Evolutionary conservation across 1,284 basidiomycete genomes (phyloP).

Genomic region (Schizopora paradoxa): DNA sequence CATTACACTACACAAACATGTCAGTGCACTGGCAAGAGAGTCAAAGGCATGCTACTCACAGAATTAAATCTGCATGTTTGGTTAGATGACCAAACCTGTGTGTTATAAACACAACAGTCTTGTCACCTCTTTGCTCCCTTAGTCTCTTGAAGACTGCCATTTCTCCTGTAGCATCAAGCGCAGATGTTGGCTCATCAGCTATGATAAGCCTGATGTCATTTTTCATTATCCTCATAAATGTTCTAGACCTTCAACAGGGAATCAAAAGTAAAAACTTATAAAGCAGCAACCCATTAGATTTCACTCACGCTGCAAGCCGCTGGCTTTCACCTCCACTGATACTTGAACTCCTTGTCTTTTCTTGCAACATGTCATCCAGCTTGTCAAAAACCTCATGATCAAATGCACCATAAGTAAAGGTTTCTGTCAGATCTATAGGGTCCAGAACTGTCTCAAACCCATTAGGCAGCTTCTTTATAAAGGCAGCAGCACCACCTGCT

Average conservation of each 20-base stretch:
- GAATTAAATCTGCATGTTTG: slow-evolving; percentile 53
- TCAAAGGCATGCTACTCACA: slow-evolving; percentile 36
- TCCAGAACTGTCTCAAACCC: slow-evolving; percentile 29
- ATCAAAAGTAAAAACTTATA: not conserved
- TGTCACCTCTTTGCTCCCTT: slow-evolving; percentile 43
- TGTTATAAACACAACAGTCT: slow-evolving; percentile 65
- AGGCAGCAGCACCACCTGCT: slow-evolving; percentile 33
- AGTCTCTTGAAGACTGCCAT: slow-evolving; percentile 47
- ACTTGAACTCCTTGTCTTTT: no score
- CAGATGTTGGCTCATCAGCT: slow-evolving; percentile 50
- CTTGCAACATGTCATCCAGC: no score
- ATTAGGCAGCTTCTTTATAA: slow-evolving; percentile 24
- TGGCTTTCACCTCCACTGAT: slow-evolving; percentile 40
- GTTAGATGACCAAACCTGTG: slow-evolving; percentile 67
- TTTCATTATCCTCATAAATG: slow-evolving; percentile 41
- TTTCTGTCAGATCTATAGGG: slow-evolving; percentile 22
- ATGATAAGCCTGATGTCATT: slow-evolving; percentile 40
- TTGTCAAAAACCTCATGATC: no score
- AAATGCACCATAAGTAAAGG: no score
- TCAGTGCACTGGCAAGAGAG: slow-evolving; percentile 4
- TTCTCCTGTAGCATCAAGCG: slow-evolving; percentile 47
- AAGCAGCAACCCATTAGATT: not conserved
- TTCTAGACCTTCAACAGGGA: slow-evolving; percentile 27
- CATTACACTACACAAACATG: slow-evolving; percentile 44
- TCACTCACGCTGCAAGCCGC: slow-evolving; percentile 35